A percentile compares a stretch with the other conserved stretches of the same genome.
These are phyloP conservation scores for Scedosporium dehoogii DNA, from an alignment of 2,329 filamentous ascomycete species.

Conservation along the genomic window DNA sequence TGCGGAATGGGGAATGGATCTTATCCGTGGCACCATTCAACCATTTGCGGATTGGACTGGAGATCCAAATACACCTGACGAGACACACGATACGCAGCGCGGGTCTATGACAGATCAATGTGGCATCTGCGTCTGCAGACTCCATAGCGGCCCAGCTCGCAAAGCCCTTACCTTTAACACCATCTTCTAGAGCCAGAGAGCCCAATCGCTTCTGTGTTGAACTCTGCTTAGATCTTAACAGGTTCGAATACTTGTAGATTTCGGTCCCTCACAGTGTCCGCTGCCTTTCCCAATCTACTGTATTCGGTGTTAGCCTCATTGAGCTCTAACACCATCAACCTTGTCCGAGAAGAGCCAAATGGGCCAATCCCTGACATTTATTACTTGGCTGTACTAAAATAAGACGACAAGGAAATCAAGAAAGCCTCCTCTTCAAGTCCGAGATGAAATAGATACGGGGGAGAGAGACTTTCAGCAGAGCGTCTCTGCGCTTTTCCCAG, in stretches of 20 bases:
- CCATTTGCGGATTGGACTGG: not conserved
- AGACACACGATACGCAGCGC: too few species aligned
- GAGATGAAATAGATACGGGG: not conserved
- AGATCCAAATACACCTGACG: not conserved
- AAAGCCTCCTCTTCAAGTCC: not conserved
- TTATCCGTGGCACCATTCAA: not conserved
- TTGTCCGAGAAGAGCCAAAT: too few species aligned
- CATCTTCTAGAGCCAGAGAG: not conserved
- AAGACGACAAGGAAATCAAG: not conserved
- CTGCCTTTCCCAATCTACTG: not conserved
- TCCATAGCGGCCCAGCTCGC: not conserved
- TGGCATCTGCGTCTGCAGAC: not conserved
- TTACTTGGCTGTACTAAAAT: too few species aligned
- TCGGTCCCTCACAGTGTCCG: not conserved
- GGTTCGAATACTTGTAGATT: too few species aligned
- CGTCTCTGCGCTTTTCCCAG: not conserved
- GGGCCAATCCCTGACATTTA: too few species aligned
- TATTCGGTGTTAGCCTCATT: not conserved
- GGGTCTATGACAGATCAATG: too few species aligned
- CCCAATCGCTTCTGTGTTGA: too few species aligned
- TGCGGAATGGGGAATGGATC: not conserved
- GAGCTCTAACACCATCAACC: too few species aligned
- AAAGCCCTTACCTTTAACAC: not conserved
- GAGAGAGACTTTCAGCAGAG: too few species aligned
- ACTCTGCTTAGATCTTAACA: too few species aligned